Percentiles rank a stretch among this genome's conserved stretches.
phyloP scores from a whole-genome alignment of 1,284 basidiomycete species.

The Volvariella volvacea region DNA sequence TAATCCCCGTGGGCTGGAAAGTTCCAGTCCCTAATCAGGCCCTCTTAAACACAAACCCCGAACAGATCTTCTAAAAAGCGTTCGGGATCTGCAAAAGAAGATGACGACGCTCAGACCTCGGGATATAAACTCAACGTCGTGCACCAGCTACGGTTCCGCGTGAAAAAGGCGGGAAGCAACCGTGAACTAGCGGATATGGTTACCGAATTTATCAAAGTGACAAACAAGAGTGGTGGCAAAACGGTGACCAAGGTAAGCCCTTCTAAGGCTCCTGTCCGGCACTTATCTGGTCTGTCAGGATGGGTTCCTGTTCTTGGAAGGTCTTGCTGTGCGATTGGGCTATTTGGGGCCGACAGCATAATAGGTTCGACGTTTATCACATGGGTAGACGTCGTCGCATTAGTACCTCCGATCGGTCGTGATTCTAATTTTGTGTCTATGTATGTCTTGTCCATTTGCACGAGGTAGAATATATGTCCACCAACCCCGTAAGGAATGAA shows the following conservation, averaged over 20 bases:
- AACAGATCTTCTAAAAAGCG: too few relatives aligned
- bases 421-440: too few relatives aligned
- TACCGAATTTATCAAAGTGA: slow-evolving; percentile 59
- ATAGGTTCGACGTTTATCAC: slow-evolving; percentile 3
- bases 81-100: background rate
- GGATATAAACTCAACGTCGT: slow-evolving; percentile 52
- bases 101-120: slow-evolving; percentile 29
- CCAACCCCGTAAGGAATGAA: too few relatives aligned
- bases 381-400: too few relatives aligned
- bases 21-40: slow-evolving; percentile 12
- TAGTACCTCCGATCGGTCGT: too few relatives aligned
- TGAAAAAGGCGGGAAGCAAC: slow-evolving; percentile 42
- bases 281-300: slow-evolving; percentile 29
- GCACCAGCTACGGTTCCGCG: slow-evolving; percentile 46
- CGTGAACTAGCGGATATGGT: slow-evolving; percentile 54
- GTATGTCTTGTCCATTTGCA: too few relatives aligned
- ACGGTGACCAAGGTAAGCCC: slow-evolving; percentile 55
- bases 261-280: too few relatives aligned
- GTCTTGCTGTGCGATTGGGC: slow-evolving; percentile 44
- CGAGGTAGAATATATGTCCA: too few relatives aligned
- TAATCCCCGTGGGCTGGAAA: too few relatives aligned
- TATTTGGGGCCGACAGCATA: slow-evolving; percentile 17
- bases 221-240: slow-evolving; percentile 52
- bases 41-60: too few relatives aligned
- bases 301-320: slow-evolving; percentile 63